These are phyloP conservation scores for Erodium chrysanthum DNA, from an alignment of 441 rosid genomes.

Conservation along the genomic window DNA sequence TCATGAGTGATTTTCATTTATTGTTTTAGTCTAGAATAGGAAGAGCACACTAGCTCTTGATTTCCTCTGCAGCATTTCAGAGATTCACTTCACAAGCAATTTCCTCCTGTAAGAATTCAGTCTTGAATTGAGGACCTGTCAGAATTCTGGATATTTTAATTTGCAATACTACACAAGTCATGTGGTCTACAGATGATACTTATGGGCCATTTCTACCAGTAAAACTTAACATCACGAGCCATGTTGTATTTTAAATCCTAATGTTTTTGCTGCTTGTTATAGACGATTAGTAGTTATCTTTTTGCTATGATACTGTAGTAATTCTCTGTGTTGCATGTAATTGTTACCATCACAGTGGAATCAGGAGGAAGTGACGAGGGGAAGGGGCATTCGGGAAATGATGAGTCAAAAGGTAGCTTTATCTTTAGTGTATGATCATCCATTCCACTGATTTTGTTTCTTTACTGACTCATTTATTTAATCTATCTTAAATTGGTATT, in stretches of 20 bases:
- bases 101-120: too few species aligned
- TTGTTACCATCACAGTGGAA: slow-evolving; percentile 23
- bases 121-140: too few species aligned
- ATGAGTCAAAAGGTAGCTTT: slow-evolving; percentile 43
- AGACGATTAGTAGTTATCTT: not conserved
- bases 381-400: slow-evolving; percentile 27
- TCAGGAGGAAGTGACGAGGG: slow-evolving; percentile 32
- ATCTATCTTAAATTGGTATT: not conserved
- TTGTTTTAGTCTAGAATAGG: not conserved
- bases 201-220: not conserved
- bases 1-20: not conserved
- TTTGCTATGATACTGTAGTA: not conserved
- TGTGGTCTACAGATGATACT: not conserved
- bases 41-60: not conserved
- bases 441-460: not conserved
- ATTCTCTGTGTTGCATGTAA: not conserved
- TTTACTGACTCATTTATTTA: not conserved
- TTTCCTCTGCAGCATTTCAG: too few species aligned
- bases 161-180: not conserved
- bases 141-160: not conserved
- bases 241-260: not conserved
- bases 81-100: not conserved
- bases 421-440: not conserved
- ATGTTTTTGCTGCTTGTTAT: not conserved
- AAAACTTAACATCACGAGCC: not conserved